Evolutionary conservation across 1,284 basidiomycete genomes (phyloP).

Genomic region (Schizophyllum commune): DNA sequence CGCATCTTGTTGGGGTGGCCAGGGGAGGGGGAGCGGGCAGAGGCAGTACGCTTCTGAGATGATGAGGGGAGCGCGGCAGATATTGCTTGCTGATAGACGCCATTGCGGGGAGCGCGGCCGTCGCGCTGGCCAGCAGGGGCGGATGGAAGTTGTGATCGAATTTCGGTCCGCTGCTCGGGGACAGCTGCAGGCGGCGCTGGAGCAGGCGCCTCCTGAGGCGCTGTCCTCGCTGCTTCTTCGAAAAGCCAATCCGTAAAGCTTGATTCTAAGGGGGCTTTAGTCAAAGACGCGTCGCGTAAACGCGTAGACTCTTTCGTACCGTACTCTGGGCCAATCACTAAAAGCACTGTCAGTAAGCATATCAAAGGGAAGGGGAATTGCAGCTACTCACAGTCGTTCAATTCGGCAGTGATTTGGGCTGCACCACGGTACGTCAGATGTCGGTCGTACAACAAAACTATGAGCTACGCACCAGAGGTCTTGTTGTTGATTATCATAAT

Average conservation of each 20-base stretch:
- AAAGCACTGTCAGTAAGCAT: slow-evolving; percentile 13
- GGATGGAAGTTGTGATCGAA: slow-evolving; percentile 14
- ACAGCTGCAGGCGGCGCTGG: slow-evolving; percentile 17
- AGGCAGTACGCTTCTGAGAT: slow-evolving; percentile 60
- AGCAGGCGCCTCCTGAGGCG: slow-evolving; percentile 32
- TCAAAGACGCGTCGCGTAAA: slow-evolving; percentile 7
- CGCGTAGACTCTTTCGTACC: slow-evolving; percentile 33
- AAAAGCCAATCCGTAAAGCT: slow-evolving; percentile 84
- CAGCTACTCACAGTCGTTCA: slow-evolving; percentile 67
- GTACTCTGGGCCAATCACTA: slow-evolving; percentile 76
- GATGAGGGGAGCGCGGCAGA: slow-evolving; percentile 53
- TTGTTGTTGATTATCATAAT: slow-evolving; percentile 92
- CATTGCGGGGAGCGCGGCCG: slow-evolving; percentile 37
- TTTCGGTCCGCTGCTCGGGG: slow-evolving; percentile 23
- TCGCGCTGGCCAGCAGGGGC: slow-evolving; percentile 22
- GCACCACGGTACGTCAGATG: slow-evolving; percentile 11
- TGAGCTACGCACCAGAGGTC: slow-evolving; percentile 50
- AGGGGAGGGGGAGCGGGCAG: slow-evolving; percentile 71
- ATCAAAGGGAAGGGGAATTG: slow-evolving; percentile 8
- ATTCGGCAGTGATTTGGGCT: slow-evolving; percentile 78
- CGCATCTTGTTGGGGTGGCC: slow-evolving; percentile 58
- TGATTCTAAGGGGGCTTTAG: slow-evolving; percentile 39
- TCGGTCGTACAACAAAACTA: slow-evolving; percentile 11
- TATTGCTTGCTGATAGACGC: slow-evolving; percentile 63
- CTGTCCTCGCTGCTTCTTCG: slow-evolving; percentile 63